Evolutionary conservation across 1,139 yeast species (phyloP).

Genomic region (Suhomyces terraborum): DNA sequence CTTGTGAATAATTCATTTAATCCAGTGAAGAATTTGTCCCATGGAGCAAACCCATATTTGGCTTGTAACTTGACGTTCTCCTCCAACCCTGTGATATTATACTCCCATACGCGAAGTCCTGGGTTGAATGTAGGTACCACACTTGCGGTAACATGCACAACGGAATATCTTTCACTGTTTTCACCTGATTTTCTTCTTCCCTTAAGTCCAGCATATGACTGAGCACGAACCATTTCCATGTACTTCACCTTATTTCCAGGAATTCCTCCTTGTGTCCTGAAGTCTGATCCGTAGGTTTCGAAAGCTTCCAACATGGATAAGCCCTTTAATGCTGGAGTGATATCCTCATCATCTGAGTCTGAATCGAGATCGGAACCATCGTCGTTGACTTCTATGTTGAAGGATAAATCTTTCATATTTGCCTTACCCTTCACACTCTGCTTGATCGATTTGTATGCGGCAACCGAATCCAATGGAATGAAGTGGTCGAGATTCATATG

Average conservation of each 20-base stretch:
- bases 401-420: constrained; percentile 4
- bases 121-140: constrained; percentile 88
- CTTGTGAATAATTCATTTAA: constrained; percentile 37
- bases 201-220: constrained; percentile 51
- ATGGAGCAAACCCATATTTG: constrained; percentile 36
- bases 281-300: constrained; percentile 15
- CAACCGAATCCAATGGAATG: constrained; percentile 69
- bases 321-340: constrained; percentile 12
- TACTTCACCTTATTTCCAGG: constrained; percentile 66
- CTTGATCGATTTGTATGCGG: constrained; percentile 59
- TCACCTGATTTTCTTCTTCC: constrained; percentile 47
- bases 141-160: constrained; percentile 72
- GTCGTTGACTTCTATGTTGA: neutral
- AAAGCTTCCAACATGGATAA: constrained; percentile 9
- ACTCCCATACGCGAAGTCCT: constrained; percentile 82
- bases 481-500: constrained; percentile 91
- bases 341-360: constrained; percentile 15
- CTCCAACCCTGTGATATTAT: constrained; percentile 56
- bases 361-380: constrained; percentile 12
- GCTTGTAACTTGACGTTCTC: constrained; percentile 17
- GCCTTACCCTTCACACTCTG: constrained; percentile 14
- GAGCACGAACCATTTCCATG: constrained; percentile 56
- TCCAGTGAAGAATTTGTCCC: constrained; percentile 58
- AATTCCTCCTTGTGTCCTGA: constrained; percentile 53
- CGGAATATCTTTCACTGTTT: constrained; percentile 59